Conservation (phyloP, 805 yeast species). For the Pichia nakasei region DNA sequence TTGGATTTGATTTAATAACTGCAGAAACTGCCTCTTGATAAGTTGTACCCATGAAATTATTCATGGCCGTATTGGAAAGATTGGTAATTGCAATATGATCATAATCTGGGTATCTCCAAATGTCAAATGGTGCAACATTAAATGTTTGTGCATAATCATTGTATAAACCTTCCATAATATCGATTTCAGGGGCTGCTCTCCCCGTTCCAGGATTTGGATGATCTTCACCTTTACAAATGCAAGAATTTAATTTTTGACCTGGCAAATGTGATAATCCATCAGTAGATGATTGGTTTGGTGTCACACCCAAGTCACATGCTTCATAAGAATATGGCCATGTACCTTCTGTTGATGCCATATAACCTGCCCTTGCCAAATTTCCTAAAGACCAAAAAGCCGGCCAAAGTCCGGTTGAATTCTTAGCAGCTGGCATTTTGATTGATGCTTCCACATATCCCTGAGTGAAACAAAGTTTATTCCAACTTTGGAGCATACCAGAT, state of each 20-base stretch:
- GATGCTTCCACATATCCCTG: constrained; percentile 67
- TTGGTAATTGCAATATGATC: constrained; percentile 26
- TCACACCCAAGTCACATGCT: constrained; percentile 77
- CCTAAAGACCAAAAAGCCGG: constrained; percentile 89
- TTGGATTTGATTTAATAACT: constrained; percentile 27
- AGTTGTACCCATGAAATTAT: constrained; percentile 31
- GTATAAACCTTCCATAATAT: constrained; percentile 58
- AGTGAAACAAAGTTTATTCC: constrained; percentile 78
- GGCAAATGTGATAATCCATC: constrained; percentile 75
- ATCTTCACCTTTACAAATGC: constrained; percentile 67
- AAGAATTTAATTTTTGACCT: constrained; percentile 63
- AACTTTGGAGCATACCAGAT: constrained; percentile 80
- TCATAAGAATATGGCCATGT: constrained; percentile 83
- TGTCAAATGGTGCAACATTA: constrained; percentile 37
- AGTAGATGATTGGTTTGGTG: constrained; percentile 73
- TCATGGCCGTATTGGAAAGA: constrained; percentile 27
- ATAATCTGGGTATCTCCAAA: constrained; percentile 36
- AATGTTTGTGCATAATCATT: constrained; percentile 28
- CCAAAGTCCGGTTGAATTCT: constrained; percentile 69
- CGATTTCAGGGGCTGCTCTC: constrained; percentile 87
- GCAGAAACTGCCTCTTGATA: constrained; percentile 33
- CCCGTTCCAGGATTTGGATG: constrained; percentile 78
- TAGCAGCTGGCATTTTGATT: constrained; percentile 64
- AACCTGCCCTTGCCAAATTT: constrained; percentile 78
- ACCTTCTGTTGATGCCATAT: constrained; percentile 68